A percentile compares a stretch with the other conserved stretches of the same genome.
Conservation (phyloP, 192 early-diverging fungal species). For the Umbelopsis vinacea region DNA sequence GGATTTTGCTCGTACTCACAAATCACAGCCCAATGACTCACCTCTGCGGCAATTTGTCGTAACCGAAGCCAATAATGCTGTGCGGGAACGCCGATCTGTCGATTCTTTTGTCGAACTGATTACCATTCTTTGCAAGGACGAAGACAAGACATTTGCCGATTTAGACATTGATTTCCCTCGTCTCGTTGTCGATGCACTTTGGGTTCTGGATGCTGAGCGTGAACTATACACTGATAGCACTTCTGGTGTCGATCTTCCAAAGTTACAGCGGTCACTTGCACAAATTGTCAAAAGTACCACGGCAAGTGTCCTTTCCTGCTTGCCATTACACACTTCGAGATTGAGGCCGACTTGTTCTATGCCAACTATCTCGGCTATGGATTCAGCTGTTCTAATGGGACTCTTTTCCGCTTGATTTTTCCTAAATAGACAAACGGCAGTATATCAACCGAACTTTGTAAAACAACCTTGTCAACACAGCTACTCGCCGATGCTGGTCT, state of each 20-base stretch:
- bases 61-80: constrained; percentile 15
- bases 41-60: constrained; percentile 7
- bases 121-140: constrained; percentile 23
- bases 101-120: constrained; percentile 27
- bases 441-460: constrained; percentile 15
- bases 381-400: not conserved
- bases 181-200: constrained; percentile 33
- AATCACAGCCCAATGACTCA: constrained; percentile 7
- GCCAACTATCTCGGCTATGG: not conserved
- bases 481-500: constrained; percentile 29
- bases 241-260: not conserved
- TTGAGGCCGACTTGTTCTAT: not conserved
- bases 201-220: constrained; percentile 27
- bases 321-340: not conserved
- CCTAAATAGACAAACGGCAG: constrained; percentile 14
- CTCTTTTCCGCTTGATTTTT: constrained; percentile 1
- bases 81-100: constrained; percentile 25
- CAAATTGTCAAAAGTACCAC: constrained; percentile 27
- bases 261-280: not conserved
- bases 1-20: not conserved
- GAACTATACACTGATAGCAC: constrained; percentile 16
- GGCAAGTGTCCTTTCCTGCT: not conserved
- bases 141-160: constrained; percentile 24
- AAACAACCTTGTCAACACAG: constrained; percentile 34
- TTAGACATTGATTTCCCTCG: constrained; percentile 19